These are phyloP conservation scores for Mycena polygramma DNA, from an alignment of 768 basidiomycete genomes.

Conservation along the genomic window DNA sequence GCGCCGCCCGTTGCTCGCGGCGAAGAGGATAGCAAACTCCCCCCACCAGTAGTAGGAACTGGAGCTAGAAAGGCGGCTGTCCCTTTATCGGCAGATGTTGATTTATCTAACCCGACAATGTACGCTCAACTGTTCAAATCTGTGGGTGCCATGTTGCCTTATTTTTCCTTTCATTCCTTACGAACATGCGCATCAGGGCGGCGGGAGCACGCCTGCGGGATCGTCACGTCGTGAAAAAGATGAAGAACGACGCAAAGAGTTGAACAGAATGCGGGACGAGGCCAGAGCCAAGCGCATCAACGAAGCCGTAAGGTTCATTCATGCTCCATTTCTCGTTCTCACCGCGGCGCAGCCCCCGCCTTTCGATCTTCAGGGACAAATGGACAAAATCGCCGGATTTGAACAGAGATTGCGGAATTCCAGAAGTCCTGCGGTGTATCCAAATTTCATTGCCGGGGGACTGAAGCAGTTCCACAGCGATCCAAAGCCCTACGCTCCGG, in stretches of 20 bases:
- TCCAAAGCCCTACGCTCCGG: conserved; percentile 45
- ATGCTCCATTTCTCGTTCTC: conserved; percentile 15
- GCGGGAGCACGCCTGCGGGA: conserved; percentile 60
- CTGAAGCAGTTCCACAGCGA: conserved; percentile 49
- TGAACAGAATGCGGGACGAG: conserved; percentile 79
- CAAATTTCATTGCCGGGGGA: conserved; percentile 69
- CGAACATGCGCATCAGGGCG: conserved; percentile 46
- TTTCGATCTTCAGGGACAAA: conserved; percentile 71
- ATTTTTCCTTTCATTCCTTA: not conserved
- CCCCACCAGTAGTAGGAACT: conserved; percentile 39
- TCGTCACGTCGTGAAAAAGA: conserved; percentile 64
- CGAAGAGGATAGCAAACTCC: conserved; percentile 45
- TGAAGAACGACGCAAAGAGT: conserved; percentile 77
- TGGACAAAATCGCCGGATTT: conserved; percentile 72
- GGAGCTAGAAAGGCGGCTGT: conserved; percentile 56
- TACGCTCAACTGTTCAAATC: conserved; percentile 75
- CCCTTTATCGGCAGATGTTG: conserved; percentile 68
- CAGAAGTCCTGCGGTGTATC: conserved; percentile 70
- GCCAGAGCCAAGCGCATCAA: conserved; percentile 67
- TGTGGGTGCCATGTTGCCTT: conserved; percentile 50
- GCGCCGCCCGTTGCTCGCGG: conserved; percentile 41
- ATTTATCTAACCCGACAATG: conserved; percentile 71
- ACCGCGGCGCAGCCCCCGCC: conserved; percentile 53
- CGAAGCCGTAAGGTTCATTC: conserved; percentile 62
- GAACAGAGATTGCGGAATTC: conserved; percentile 66